Conservation (phyloP, 768 basidiomycete genomes). For the Auricularia sp. region DNA sequence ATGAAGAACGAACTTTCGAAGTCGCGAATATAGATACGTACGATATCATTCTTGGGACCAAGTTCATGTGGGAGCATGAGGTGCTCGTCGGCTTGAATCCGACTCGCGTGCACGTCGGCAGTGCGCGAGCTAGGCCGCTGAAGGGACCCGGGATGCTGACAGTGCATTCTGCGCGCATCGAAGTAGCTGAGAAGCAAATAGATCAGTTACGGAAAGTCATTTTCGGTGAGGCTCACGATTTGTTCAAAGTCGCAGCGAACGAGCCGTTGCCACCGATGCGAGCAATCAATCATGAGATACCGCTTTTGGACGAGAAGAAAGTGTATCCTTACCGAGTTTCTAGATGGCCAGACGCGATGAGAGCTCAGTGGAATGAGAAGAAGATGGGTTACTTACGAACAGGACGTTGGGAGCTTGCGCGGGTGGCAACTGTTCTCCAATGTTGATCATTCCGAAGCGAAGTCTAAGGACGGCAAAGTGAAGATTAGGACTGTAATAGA, state of each 20-base stretch:
- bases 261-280: slow-evolving; percentile 27
- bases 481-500: slow-evolving; percentile 5
- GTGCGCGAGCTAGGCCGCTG: too few relatives aligned
- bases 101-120: too few relatives aligned
- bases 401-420: slow-evolving; percentile 8
- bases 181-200: too few relatives aligned
- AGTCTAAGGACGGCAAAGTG: not conserved
- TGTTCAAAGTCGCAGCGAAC: slow-evolving; percentile 9
- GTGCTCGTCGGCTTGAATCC: too few relatives aligned
- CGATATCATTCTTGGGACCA: too few relatives aligned
- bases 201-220: too few relatives aligned
- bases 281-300: slow-evolving; percentile 34
- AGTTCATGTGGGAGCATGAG: too few relatives aligned
- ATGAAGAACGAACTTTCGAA: not conserved
- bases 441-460: slow-evolving; percentile 8
- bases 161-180: too few relatives aligned
- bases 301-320: slow-evolving; percentile 24
- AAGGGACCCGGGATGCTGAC: too few relatives aligned
- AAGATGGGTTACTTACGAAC: slow-evolving; percentile 5
- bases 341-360: slow-evolving; percentile 23
- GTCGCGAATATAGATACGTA: too few relatives aligned
- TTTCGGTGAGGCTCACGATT: not conserved
- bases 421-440: slow-evolving; percentile 7
- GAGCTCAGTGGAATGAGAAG: slow-evolving; percentile 24
- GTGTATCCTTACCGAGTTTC: slow-evolving; percentile 14